Evolutionary conservation across 2,329 filamentous ascomycete species (phyloP), one percentile per base, ranked within the genome.

Genomic region (Arthrobotrys sphaeroides): DNA sequence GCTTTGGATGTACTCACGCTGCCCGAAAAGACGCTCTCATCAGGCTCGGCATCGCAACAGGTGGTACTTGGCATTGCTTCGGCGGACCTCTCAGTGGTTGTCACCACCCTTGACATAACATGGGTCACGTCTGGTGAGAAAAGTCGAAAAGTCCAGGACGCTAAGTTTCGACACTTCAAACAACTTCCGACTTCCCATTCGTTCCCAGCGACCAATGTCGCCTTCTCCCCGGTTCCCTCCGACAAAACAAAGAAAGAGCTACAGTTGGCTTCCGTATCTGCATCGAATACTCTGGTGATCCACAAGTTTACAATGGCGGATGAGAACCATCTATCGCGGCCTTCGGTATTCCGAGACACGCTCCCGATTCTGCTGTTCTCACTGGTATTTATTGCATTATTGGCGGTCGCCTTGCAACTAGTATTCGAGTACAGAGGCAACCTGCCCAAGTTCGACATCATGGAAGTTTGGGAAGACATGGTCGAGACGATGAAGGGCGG

Each of bases 381-480:
- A 5, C 22, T 75, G 1, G 59, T 75, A 2, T 75, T 75, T 42
- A 77, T 77, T 33, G 66, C 47, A 13, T 55, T 77, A 10, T 53
- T 77, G 26, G 73, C 73, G 5, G 57, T 77, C 31, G 67, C 51
- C 1, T 22, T 77, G 59, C 73, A 77, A 16, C 26, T 77, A 51
- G 73, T 77, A 3, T 77, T 77, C 20, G 73, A 77, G 47, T 64
- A 77, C 20, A 51, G 72, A 42, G 72, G 72, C 3, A 75, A 75
- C 55, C 22, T 75, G 16, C 72, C 72, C 1, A 69, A 75, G 13
- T 75, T 75, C 31, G 72, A 75, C 55, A 75, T 75, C 16, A 69
- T 64, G 72, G 72, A 75, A 13, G 72, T 69, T 1, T 75, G 64
- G 72, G 72, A 75, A n/a, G 72, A 75, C 18, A 49, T 75, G 6